Conservation (phyloP, 202 grass and related monocot species). For the Musa balbisiana region DNA sequence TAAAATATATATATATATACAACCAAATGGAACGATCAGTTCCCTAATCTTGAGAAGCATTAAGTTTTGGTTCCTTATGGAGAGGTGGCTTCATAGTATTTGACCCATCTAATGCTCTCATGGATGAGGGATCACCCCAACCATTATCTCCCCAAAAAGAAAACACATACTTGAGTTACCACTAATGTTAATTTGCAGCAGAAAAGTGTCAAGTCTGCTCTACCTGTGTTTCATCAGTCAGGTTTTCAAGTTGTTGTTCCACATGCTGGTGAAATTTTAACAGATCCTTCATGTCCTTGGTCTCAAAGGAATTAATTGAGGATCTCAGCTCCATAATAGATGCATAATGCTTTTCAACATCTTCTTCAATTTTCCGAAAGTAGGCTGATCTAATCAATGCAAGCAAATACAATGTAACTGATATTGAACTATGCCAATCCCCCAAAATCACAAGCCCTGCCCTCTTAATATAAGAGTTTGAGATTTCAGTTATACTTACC, state of each 20-base stretch:
- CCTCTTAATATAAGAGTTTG: neutral
- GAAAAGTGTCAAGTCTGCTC: neutral
- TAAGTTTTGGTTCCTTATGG: too few species aligned
- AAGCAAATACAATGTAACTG: neutral
- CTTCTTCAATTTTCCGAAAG: constrained; percentile 61
- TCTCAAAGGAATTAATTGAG: constrained; percentile 34
- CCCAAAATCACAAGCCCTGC: neutral
- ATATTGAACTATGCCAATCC: neutral
- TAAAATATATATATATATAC: neutral
- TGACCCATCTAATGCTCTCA: too few species aligned
- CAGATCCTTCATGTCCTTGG: constrained; percentile 48
- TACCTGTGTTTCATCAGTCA: constrained; percentile 69
- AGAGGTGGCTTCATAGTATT: too few species aligned
- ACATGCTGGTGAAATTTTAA: constrained; percentile 39
- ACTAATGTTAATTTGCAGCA: neutral
- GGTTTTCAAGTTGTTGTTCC: constrained; percentile 38
- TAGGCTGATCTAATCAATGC: constrained; percentile 43
- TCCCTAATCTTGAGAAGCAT: too few species aligned
- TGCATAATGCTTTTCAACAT: constrained; percentile 37
- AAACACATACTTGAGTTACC: neutral
- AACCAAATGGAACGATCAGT: neutral
- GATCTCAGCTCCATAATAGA: constrained; percentile 40
- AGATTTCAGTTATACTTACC: constrained; percentile 14
- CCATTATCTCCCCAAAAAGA: neutral
- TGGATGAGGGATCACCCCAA: neutral